Base-by-base conservation (phyloP, 2,329 filamentous ascomycete genomes). In the Xylariales sp. region DNA sequence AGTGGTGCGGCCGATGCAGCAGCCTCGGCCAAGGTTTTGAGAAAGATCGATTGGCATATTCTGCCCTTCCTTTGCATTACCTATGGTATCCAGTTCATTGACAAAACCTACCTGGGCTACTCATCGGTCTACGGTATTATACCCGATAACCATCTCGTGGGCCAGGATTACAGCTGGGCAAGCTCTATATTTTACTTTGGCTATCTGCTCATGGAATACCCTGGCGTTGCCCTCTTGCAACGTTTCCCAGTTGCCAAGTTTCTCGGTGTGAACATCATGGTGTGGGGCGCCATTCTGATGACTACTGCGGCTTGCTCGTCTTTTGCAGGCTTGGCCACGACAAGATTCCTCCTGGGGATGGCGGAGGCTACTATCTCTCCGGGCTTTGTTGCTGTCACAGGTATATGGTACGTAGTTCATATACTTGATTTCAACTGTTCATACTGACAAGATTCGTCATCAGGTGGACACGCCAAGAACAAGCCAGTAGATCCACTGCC, bases 161-260 rank as follows among this genome's bases (percentile, higher is more conserved):
- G 46, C 5, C 37, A 50, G 28, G 40, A 53, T 20, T 53, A 53
- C 20, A 44, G 44, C 6, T 53, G 52, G 52, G 29, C 41, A 2
- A 45, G 40, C 18, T 51, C 46, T 4, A 49, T 54, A 23, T 54
- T 54, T 31, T 54, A 53, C 32, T 52, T 54, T 28, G 49, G 52
- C 8, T 66, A 65, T 32, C 50, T 72, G 3, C 49, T 59, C 1
- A 65, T 63, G 2, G 67, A 70, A 30, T 67, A 64, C 37, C 64
- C 65, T 1, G 62, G 63, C 21, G 60, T 60, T 6, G 49, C 52
- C 33, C 35, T 58, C 18, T 42, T 62, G 29, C 51, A 56, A 41
- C 32, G 48, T 33, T 47, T 60, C 5, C 59, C 58, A 12, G 40
- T 62, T 6, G 59, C 48, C 28, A 62, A 60, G 28, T 60, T 58